A percentile compares a stretch with the other conserved stretches of the same genome.
phyloP scores from a whole-genome alignment of 768 basidiomycete species.

The Boletellus ananiceps region DNA sequence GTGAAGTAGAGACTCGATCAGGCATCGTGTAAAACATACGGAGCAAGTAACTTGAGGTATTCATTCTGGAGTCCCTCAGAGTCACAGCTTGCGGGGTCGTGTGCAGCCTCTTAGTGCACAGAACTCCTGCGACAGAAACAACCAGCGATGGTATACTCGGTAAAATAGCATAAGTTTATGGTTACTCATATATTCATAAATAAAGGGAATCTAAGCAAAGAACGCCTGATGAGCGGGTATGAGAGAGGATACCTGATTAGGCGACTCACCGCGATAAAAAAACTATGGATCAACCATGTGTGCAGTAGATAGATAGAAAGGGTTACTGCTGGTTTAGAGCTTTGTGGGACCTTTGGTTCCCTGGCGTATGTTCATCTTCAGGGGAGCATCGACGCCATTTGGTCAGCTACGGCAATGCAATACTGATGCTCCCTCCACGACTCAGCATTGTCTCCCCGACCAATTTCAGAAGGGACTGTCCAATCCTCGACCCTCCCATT shows the following conservation, averaged over 20 bases:
- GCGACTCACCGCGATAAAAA: constrained; percentile 3
- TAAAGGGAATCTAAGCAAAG: too few relatives aligned
- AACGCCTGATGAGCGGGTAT: too few relatives aligned
- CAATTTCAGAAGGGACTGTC: constrained; percentile 57
- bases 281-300: neutral
- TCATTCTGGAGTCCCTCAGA: neutral
- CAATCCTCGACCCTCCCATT: constrained; percentile 59
- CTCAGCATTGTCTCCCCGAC: constrained; percentile 36
- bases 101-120: constrained; percentile 4
- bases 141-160: neutral
- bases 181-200: too few relatives aligned
- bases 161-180: too few relatives aligned
- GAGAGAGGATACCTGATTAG: neutral
- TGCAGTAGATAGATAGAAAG: neutral
- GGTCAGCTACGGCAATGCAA: constrained; percentile 59
- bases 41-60: neutral
- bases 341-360: constrained; percentile 15
- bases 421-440: constrained; percentile 61
- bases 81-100: neutral
- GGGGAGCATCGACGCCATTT: constrained; percentile 51
- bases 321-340: constrained; percentile 16
- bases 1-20: too few relatives aligned
- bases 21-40: too few relatives aligned
- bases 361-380: constrained; percentile 24
- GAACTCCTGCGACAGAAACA: neutral